Base-by-base conservation (phyloP, 1,284 basidiomycete species). In the Trametes versicolor region DNA sequence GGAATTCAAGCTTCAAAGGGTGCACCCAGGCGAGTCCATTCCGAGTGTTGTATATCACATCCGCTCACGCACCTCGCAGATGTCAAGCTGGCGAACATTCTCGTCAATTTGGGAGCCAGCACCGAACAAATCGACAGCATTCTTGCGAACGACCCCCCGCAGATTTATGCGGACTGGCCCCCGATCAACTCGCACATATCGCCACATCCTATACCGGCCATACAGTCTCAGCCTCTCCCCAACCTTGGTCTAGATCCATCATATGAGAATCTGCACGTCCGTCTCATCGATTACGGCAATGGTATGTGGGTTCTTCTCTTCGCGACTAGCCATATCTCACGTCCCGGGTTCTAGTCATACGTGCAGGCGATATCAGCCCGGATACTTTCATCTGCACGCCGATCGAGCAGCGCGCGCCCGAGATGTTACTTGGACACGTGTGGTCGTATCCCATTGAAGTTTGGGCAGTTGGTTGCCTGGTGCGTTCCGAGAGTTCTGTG, bases 381-480 rank as follows among this genome's bases (percentile, higher is more conserved):
- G 45, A 48, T 21, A 48, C 45, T 2, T 21, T 17, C 3, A 17
- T 48, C 15, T 25, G 21, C 7, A 48, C 45, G 9, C 45, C 45
- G 21, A 25, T 21, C 12, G 23, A 25, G 6, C 9, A 25, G 2
- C 45, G 45, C 21, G 52, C 36, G 2, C 52, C 52, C 36, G 52
- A 53, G 13, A 13, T 19, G 21, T 12, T 41, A 12, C 52, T 53
- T 8, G 21, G 52, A 21, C 36, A 53, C 27, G 25, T 21, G 21
- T 53, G 52, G 52, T 37, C 36, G 9, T 4, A 23, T 2, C 25
- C 52, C 21, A 19, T 25, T 5, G 51, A 52, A 5, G 25, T 52
- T 10, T 52, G 51, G 51, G 51, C 51, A 1, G n/a, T 52, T 21
- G 51, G 51, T n/a, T 52, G 51, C n/a, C 17, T 52, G 19, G 51